A percentile compares a stretch with the other conserved stretches of the same genome.
These are phyloP conservation scores for Aotearoamyces nothofagi DNA, from an alignment of 2,329 filamentous ascomycete genomes.

Conservation along the genomic window DNA sequence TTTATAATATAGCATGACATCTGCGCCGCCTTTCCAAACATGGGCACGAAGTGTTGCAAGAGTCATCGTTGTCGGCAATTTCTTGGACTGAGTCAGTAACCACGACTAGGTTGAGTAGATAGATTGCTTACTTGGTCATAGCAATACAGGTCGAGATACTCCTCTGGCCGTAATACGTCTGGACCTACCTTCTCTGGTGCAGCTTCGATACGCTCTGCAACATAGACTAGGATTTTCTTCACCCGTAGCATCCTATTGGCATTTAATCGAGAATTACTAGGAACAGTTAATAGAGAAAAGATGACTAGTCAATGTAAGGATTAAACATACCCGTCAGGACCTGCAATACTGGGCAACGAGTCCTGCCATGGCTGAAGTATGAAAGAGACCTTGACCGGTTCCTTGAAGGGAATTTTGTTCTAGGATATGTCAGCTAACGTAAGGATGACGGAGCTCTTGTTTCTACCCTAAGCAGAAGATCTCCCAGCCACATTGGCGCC, in stretches of 20 bases:
- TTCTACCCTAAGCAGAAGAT: constrained; percentile 64
- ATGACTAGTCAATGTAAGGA: constrained; percentile 1
- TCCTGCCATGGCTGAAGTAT: constrained; percentile 71
- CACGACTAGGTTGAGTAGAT: neutral
- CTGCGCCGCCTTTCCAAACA: constrained; percentile 88
- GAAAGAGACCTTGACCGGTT: constrained; percentile 94
- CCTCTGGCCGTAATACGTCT: constrained; percentile 59
- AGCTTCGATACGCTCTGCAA: constrained; percentile 80
- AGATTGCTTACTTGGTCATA: constrained; percentile 62
- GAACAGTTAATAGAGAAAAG: neutral
- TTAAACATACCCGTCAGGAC: constrained; percentile 45
- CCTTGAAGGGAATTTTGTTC: constrained; percentile 72
- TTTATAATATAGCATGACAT: constrained; percentile 84
- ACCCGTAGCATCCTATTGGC: constrained; percentile 94
- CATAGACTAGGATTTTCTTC: constrained; percentile 84
- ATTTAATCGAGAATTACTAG: constrained; percentile 74
- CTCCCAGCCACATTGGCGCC: constrained; percentile 83
- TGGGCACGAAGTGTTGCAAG: constrained; percentile 86
- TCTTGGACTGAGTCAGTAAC: constrained; percentile 9
- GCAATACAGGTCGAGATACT: constrained; percentile 91
- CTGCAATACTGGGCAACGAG: constrained; percentile 57
- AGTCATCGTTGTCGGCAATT: constrained; percentile 68
- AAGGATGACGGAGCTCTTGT: constrained; percentile 9
- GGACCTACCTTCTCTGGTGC: constrained; percentile 41
- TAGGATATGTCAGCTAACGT: constrained; percentile 21